Evolutionary conservation across 768 basidiomycete species (phyloP).

Genomic region (Multifurca ochricompacta): DNA sequence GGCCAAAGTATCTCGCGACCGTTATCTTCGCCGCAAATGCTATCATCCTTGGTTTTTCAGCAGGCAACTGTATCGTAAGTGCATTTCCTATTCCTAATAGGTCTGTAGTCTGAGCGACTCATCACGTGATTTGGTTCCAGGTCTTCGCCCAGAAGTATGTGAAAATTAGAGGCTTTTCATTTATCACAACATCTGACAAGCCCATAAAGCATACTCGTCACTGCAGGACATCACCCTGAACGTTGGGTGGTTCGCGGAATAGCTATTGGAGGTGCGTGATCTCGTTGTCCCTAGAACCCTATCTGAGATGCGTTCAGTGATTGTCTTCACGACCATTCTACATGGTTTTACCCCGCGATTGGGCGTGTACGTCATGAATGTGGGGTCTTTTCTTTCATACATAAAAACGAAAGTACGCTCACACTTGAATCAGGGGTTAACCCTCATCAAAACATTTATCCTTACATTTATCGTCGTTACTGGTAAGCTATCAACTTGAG

Average conservation of each 20-base stretch:
- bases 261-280: slow-evolving; percentile 41
- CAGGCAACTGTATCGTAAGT: slow-evolving; percentile 44
- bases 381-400: slow-evolving; percentile 13
- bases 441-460: slow-evolving; percentile 47
- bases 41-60: slow-evolving; percentile 37
- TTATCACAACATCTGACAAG: neutral
- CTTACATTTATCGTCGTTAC: slow-evolving; percentile 49
- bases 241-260: slow-evolving; percentile 52
- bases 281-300: neutral
- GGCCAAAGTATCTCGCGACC: slow-evolving; percentile 41
- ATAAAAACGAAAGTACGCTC: neutral
- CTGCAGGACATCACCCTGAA: slow-evolving; percentile 33
- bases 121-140: slow-evolving; percentile 8
- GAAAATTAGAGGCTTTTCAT: neutral
- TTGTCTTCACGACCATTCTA: slow-evolving; percentile 41
- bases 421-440: slow-evolving; percentile 32
- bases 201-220: slow-evolving; percentile 38
- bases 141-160: slow-evolving; percentile 28
- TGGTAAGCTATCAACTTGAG: slow-evolving; percentile 23
- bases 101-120: neutral
- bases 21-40: slow-evolving; percentile 42
- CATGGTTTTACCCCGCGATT: slow-evolving; percentile 44
- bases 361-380: slow-evolving; percentile 51
- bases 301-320: slow-evolving; percentile 31
- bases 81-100: neutral